phyloP scores from a whole-genome alignment of 208 protist genomes.

The Angomonas ambiguus region DNA sequence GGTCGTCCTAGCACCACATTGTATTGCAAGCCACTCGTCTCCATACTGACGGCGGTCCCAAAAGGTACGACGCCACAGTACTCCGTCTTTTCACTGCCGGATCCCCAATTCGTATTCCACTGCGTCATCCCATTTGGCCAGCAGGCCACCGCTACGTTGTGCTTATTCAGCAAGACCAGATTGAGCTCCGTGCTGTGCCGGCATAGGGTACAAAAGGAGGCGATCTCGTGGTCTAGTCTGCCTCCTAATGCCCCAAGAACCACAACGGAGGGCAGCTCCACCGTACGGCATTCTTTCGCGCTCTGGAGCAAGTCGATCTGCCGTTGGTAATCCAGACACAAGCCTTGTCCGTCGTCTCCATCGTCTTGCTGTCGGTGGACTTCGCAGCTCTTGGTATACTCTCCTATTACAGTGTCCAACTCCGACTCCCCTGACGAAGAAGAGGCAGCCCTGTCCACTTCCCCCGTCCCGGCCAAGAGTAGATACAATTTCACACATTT shows the following conservation, averaged over 20 bases:
- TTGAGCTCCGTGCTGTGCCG: constrained; percentile 26
- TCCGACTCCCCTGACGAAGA: background rate
- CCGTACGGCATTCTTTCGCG: background rate
- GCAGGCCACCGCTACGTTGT: constrained; percentile 68
- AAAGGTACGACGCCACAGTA: constrained; percentile 63
- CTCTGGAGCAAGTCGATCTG: background rate
- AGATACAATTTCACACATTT: constrained; percentile 54
- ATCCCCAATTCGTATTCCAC: constrained; percentile 1
- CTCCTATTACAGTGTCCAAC: background rate
- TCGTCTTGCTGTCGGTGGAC: background rate
- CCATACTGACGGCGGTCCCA: constrained; percentile 22
- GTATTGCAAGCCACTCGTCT: constrained; percentile 39
- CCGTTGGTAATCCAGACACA: background rate
- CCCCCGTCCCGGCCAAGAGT: background rate
- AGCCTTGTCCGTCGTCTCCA: background rate
- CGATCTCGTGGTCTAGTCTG: constrained; percentile 75
- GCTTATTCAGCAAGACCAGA: constrained; percentile 15
- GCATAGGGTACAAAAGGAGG: constrained; percentile 27
- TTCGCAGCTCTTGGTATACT: background rate
- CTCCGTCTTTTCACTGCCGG: background rate
- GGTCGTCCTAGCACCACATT: constrained; percentile 56
- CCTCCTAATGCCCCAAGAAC: constrained; percentile 29
- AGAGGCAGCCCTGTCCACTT: background rate
- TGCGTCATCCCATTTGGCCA: constrained; percentile 24
- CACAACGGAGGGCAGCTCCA: background rate